A percentile compares a stretch with the other conserved stretches of the same genome.
These are phyloP conservation scores for Trametes punicea DNA, from an alignment of 768 basidiomycete genomes.

Conservation along the genomic window DNA sequence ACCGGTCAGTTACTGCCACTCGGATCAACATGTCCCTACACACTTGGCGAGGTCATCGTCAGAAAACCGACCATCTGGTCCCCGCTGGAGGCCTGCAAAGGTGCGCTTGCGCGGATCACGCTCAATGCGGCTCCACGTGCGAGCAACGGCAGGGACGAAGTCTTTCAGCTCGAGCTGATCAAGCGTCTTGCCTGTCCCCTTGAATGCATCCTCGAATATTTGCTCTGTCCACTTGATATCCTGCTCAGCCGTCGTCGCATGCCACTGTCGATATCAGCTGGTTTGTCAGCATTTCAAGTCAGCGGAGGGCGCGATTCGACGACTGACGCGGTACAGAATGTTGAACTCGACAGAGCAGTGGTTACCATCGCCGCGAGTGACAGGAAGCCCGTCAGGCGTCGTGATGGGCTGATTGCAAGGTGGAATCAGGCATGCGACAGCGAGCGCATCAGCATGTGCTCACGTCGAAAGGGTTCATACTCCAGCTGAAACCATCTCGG, in stretches of 20 bases:
- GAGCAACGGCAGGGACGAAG: conserved; percentile 21
- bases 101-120: conserved; percentile 28
- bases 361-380: conserved; percentile 60
- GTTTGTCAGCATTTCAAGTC: conserved; percentile 6
- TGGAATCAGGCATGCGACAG: background rate
- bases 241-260: conserved; percentile 29
- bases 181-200: conserved; percentile 22
- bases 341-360: conserved; percentile 77
- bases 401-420: conserved; percentile 20
- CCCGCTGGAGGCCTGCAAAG: conserved; percentile 33
- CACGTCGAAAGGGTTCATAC: conserved; percentile 48
- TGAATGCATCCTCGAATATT: conserved; percentile 29
- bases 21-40: background rate
- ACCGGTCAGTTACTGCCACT: background rate
- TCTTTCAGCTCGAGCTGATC: conserved; percentile 23
- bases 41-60: conserved; percentile 42
- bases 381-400: conserved; percentile 10
- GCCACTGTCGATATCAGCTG: conserved; percentile 29
- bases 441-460: background rate
- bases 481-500: conserved; percentile 50
- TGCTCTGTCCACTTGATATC: conserved; percentile 34
- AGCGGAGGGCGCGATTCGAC: background rate
- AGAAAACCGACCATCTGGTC: conserved; percentile 44
- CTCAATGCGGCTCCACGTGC: conserved; percentile 19
- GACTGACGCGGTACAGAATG: conserved; percentile 39